These are phyloP conservation scores for Globisporangium viniferum DNA, from an alignment of 352 stramenopile species.

Conservation along the genomic window DNA sequence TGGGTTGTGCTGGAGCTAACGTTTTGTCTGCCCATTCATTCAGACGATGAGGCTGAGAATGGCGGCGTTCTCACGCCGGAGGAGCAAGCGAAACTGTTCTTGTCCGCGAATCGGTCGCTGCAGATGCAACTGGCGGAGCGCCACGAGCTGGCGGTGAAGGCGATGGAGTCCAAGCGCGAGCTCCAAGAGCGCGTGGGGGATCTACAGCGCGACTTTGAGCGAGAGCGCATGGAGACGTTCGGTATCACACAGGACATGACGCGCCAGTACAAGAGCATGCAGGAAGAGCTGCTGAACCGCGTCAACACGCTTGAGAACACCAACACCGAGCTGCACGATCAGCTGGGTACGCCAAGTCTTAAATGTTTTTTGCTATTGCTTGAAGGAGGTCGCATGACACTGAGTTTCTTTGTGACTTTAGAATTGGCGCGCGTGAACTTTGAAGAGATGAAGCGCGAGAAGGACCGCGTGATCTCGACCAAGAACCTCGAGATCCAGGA, in stretches of 20 bases:
- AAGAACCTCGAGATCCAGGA: constrained; percentile 91
- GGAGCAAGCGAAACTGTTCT: constrained; percentile 83
- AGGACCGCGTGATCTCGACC: constrained; percentile 84
- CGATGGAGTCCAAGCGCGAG: constrained; percentile 87
- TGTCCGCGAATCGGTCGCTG: constrained; percentile 79
- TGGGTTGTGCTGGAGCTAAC: neutral
- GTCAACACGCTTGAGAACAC: constrained; percentile 88
- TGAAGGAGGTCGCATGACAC: neutral
- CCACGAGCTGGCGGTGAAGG: constrained; percentile 82
- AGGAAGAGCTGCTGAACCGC: constrained; percentile 88
- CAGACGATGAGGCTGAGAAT: constrained; percentile 74
- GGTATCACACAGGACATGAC: constrained; percentile 96
- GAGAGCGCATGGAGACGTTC: constrained; percentile 84
- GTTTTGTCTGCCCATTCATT: neutral
- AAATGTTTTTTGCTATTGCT: neutral
- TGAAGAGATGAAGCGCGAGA: constrained; percentile 89
- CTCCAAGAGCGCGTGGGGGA: constrained; percentile 78
- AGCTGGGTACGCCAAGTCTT: constrained; percentile 53
- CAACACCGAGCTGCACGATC: constrained; percentile 91
- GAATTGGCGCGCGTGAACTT: constrained; percentile 84
- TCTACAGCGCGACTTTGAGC: constrained; percentile 85
- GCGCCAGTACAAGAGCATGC: constrained; percentile 96
- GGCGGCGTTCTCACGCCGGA: constrained; percentile 70
- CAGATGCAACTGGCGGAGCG: constrained; percentile 89
- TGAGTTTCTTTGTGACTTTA: constrained; percentile 12